These are phyloP conservation scores for Aspergillus transmontanensis DNA, from an alignment of 2,329 filamentous ascomycete species.

Conservation along the genomic window DNA sequence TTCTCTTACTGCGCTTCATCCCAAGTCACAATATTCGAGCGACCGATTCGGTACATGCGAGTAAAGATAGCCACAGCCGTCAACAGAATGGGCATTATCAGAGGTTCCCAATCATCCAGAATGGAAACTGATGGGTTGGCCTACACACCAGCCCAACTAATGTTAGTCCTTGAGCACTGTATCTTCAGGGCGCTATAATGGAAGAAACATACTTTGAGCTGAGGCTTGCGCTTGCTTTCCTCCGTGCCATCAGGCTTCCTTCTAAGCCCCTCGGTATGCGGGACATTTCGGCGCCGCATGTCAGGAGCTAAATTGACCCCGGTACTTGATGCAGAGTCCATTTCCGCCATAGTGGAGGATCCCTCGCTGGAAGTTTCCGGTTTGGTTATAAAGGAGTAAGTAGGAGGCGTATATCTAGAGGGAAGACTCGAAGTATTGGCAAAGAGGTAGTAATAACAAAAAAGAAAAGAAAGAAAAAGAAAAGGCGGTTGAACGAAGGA, in stretches of 20 bases:
- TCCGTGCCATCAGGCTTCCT: conserved; percentile 19
- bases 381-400: background rate
- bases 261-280: conserved; percentile 33
- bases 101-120: conserved; percentile 62
- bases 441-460: conserved; percentile 9
- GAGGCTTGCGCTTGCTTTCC: conserved; percentile 33
- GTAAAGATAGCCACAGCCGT: conserved; percentile 67
- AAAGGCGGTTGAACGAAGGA: conserved; percentile 12
- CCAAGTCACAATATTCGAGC: conserved; percentile 74
- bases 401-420: background rate
- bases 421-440: background rate
- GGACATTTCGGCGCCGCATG: conserved; percentile 47
- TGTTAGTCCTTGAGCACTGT: background rate
- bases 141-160: conserved; percentile 20
- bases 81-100: conserved; percentile 66
- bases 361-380: background rate
- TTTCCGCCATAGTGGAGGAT: conserved; percentile 32
- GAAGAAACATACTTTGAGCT: conserved; percentile 35
- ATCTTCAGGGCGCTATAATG: background rate
- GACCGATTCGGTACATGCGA: conserved; percentile 67
- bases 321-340: conserved; percentile 36
- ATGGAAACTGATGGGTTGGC: conserved; percentile 39
- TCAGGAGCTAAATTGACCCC: conserved; percentile 38
- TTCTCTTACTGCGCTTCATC: conserved; percentile 70
- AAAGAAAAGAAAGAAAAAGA: conserved; percentile 14